phyloP scores from a whole-genome alignment of 1,284 basidiomycete species.

The Lignosus rhinocerotis region DNA sequence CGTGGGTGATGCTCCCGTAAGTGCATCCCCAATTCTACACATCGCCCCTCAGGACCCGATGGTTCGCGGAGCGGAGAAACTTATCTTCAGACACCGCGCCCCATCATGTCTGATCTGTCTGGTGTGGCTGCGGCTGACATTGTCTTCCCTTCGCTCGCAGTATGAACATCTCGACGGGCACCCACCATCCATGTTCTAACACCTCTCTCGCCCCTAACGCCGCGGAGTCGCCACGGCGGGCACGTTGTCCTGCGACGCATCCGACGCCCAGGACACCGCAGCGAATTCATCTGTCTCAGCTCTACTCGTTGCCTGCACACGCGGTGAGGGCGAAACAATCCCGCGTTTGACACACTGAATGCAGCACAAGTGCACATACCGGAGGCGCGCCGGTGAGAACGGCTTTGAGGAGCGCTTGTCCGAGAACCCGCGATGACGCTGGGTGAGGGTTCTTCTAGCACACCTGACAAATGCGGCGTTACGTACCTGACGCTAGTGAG shows the following conservation, averaged over 20 bases:
- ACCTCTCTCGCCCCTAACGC: slow-evolving; percentile 3
- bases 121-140: not conserved
- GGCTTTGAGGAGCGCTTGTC: not conserved
- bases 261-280: not conserved
- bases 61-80: not conserved
- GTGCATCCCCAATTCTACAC: not conserved
- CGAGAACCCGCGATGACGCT: slow-evolving; percentile 6
- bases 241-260: not conserved
- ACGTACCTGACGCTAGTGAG: slow-evolving; percentile 1
- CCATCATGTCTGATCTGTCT: not conserved
- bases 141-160: not conserved
- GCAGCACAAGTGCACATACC: not conserved
- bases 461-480: slow-evolving; percentile 7
- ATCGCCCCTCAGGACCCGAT: not conserved
- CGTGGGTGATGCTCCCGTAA: not conserved
- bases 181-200: not conserved
- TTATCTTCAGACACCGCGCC: not conserved
- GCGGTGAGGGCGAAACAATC: not conserved
- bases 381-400: not conserved
- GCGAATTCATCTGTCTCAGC: not conserved
- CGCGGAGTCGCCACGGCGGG: not conserved
- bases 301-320: not conserved
- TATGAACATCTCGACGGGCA: not conserved
- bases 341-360: too few species aligned
- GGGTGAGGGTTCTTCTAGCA: not conserved